A percentile compares a stretch with the other conserved stretches of the same genome.
Evolutionary conservation across 768 basidiomycete genomes (phyloP).

Genomic region (Lentinula detonsa): DNA sequence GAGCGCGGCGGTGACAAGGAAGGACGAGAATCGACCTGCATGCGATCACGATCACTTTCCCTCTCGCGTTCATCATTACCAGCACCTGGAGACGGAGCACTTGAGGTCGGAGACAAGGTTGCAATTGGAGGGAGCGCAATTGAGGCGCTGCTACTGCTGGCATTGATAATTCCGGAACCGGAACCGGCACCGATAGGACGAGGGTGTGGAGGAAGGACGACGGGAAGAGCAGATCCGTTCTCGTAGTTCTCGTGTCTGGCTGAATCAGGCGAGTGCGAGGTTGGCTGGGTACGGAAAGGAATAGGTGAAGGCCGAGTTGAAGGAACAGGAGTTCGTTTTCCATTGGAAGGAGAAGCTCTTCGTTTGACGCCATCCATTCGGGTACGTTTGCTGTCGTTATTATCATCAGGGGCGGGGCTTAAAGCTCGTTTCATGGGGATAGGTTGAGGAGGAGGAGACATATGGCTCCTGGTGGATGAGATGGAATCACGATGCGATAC

Average conservation of each 20-base stretch:
- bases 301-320: constrained; percentile 65
- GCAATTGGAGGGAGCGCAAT: constrained; percentile 68
- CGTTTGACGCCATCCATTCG: constrained; percentile 51
- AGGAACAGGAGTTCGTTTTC: constrained; percentile 48
- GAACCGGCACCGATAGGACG: constrained; percentile 57
- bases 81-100: constrained; percentile 44
- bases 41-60: constrained; percentile 27
- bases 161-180: constrained; percentile 22
- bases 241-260: constrained; percentile 50
- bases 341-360: constrained; percentile 40
- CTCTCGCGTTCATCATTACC: constrained; percentile 11
- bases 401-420: constrained; percentile 62
- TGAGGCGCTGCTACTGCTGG: constrained; percentile 10
- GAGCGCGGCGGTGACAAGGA: constrained; percentile 9
- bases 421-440: constrained; percentile 58
- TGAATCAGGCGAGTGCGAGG: constrained; percentile 60
- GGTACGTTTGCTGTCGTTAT: constrained; percentile 50
- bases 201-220: constrained; percentile 68
- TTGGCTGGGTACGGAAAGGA: constrained; percentile 67
- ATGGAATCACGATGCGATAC: constrained; percentile 60
- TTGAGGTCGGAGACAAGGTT: constrained; percentile 58
- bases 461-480: constrained; percentile 58
- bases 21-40: constrained; percentile 37
- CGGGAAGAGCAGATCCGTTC: constrained; percentile 50
- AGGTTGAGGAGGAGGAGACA: constrained; percentile 49